Conservation (phyloP, 805 yeast species). For the Priceomyces carsonii region DNA sequence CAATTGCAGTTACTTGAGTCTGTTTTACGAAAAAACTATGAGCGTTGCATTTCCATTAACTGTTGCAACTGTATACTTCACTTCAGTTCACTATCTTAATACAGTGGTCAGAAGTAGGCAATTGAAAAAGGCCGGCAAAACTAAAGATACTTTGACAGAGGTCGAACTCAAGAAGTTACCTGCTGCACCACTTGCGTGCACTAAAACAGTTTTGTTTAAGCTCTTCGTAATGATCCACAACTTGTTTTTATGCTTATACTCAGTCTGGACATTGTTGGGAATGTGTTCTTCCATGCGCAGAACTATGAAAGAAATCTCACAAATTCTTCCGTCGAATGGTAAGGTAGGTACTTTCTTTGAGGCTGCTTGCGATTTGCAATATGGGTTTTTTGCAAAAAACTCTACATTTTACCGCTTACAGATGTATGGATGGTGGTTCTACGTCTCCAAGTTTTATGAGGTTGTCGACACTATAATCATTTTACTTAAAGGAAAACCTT, state of each 20-base stretch:
- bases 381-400: conserved; percentile 52
- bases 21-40: conserved; percentile 44
- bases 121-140: conserved; percentile 25
- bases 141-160: conserved; percentile 14
- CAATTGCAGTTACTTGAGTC: conserved; percentile 25
- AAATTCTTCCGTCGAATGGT: conserved; percentile 7
- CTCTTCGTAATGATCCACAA: conserved; percentile 61
- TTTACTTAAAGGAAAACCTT: conserved; percentile 64
- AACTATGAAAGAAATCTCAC: conserved; percentile 23
- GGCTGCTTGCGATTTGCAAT: conserved; percentile 58
- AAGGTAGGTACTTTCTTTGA: conserved; percentile 54
- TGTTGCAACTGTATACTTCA: conserved; percentile 59
- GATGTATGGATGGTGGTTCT: conserved; percentile 65
- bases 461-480: conserved; percentile 69
- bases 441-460: conserved; percentile 70
- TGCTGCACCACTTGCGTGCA: conserved; percentile 54
- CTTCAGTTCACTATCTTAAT: conserved; percentile 56
- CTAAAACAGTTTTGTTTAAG: conserved; percentile 49
- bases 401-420: conserved; percentile 40
- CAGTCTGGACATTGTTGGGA: conserved; percentile 71
- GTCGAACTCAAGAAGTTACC: conserved; percentile 39
- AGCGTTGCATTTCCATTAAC: conserved; percentile 54
- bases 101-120: conserved; percentile 49
- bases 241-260: conserved; percentile 60
- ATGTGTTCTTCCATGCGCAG: conserved; percentile 53